A percentile compares a stretch with the other conserved stretches of the same genome.
phyloP scores from a whole-genome alignment of 2,329 filamentous ascomycete species.

The Rutstroemia sp. region DNA sequence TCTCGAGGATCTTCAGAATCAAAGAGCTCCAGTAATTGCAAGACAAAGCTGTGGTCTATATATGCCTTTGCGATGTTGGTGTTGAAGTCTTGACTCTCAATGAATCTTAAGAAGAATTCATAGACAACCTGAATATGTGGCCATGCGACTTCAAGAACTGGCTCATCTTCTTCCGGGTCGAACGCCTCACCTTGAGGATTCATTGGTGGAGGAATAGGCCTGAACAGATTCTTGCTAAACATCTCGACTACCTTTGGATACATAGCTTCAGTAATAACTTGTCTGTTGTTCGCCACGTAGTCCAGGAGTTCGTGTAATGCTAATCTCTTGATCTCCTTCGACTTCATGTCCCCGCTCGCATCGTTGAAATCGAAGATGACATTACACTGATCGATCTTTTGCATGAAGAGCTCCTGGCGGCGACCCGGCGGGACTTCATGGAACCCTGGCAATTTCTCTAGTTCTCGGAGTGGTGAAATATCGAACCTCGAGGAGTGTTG shows the following conservation, averaged over 20 bases:
- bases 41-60: slow-evolving; percentile 95
- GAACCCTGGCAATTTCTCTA: slow-evolving; percentile 96
- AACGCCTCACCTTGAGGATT: slow-evolving; percentile 98
- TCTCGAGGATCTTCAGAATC: slow-evolving; percentile 97
- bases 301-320: slow-evolving; percentile 93
- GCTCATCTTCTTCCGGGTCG: slow-evolving; percentile 96
- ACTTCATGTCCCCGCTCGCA: slow-evolving; percentile 97
- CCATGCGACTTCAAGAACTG: slow-evolving; percentile 96
- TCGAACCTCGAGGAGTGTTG: slow-evolving; percentile 98
- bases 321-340: slow-evolving; percentile 97
- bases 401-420: slow-evolving; percentile 96
- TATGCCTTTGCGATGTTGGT: slow-evolving; percentile 99
- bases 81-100: slow-evolving; percentile 99
- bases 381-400: slow-evolving; percentile 99
- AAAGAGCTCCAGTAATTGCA: slow-evolving; percentile 94
- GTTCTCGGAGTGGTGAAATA: slow-evolving; percentile 90
- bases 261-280: slow-evolving; percentile 98
- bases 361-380: slow-evolving; percentile 99
- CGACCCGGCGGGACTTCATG: slow-evolving; percentile 95
- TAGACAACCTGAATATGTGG: slow-evolving; percentile 99
- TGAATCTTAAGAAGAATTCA: slow-evolving; percentile 98
- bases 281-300: slow-evolving; percentile 96
- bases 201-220: slow-evolving; percentile 92
- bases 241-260: slow-evolving; percentile 97
- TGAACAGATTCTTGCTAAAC: slow-evolving; percentile 98